phyloP scores from a whole-genome alignment of 2,329 filamentous ascomycete species.

The Venturia carpophila region DNA sequence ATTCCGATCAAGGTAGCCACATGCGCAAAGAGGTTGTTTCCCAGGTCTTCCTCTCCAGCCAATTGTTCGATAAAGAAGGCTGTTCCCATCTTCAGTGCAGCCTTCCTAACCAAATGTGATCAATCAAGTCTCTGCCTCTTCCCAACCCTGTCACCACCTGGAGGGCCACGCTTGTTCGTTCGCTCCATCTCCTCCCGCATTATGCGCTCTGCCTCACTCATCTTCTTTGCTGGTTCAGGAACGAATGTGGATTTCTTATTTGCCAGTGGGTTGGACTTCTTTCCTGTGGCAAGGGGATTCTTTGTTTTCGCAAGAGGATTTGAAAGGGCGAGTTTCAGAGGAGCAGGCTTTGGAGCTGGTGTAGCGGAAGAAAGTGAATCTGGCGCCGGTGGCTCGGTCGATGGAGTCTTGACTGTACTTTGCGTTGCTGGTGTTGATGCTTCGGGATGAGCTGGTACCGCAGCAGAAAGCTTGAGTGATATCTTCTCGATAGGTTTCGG shows the following conservation, averaged over 20 bases:
- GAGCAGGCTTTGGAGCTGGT: neutral
- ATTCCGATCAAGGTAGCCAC: neutral
- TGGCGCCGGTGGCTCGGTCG: neutral
- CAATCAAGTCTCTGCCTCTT: slow-evolving; percentile 12
- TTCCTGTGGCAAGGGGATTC: slow-evolving; percentile 57
- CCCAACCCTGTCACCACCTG: neutral
- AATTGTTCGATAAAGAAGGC: neutral
- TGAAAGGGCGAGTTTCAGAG: slow-evolving; percentile 55
- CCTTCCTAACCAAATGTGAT: neutral
- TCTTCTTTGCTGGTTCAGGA: slow-evolving; percentile 62
- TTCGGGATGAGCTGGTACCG: slow-evolving; percentile 23
- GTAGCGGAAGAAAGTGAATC: neutral
- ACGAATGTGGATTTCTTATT: slow-evolving; percentile 54
- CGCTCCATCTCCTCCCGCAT: slow-evolving; percentile 58
- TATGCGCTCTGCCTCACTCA: slow-evolving; percentile 80
- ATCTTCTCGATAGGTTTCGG: slow-evolving; percentile 64
- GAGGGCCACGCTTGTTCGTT: slow-evolving; percentile 25
- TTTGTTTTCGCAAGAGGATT: too few species aligned
- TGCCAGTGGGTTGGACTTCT: slow-evolving; percentile 63
- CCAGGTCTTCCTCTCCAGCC: neutral
- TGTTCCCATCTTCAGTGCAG: neutral
- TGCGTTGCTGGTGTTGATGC: slow-evolving; percentile 21
- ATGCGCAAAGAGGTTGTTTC: neutral
- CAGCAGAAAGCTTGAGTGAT: slow-evolving; percentile 52
- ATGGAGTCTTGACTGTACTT: neutral